phyloP scores from a whole-genome alignment of 495 filamentous ascomycete species.

The Penicillium riverlandense region DNA sequence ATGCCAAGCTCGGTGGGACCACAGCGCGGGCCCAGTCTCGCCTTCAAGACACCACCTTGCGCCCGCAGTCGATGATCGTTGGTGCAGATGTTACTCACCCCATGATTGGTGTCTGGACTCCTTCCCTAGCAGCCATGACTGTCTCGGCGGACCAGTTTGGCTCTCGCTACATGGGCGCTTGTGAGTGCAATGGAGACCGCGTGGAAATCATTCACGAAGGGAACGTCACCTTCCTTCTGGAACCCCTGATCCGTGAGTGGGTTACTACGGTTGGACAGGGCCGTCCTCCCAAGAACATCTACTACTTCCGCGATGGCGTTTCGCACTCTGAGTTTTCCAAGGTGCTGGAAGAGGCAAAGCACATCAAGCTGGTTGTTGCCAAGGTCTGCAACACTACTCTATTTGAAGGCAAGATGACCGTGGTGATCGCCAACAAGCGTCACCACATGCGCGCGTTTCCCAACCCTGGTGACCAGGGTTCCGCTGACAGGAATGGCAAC shows the following conservation, averaged over 20 bases:
- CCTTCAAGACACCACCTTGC: conserved; percentile 25
- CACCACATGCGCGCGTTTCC: conserved; percentile 94
- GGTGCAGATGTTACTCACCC: conserved; percentile 88
- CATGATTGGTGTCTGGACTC: conserved; percentile 50
- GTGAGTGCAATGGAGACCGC: conserved; percentile 70
- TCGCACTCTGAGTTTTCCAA: conserved; percentile 76
- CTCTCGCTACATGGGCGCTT: conserved; percentile 65
- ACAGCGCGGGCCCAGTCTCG: conserved; percentile 45
- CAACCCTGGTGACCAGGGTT: conserved; percentile 30
- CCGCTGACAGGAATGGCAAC: conserved; percentile 66
- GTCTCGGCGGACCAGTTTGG: conserved; percentile 65
- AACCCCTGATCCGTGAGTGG: conserved; percentile 58
- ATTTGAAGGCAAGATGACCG: conserved; percentile 57
- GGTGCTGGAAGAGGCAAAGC: conserved; percentile 69
- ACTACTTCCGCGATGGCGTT: conserved; percentile 94
- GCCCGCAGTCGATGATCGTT: conserved; percentile 60
- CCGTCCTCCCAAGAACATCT: conserved; percentile 55
- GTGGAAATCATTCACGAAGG: conserved; percentile 62
- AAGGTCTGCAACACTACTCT: neutral
- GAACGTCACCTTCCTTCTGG: conserved; percentile 59
- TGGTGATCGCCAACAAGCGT: conserved; percentile 84
- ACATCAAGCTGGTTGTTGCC: conserved; percentile 41
- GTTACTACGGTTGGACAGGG: conserved; percentile 42
- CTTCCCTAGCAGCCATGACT: conserved; percentile 83
- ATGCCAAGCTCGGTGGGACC: conserved; percentile 86